Base-by-base conservation (phyloP, 495 filamentous ascomycete species). In the Peziza echinospora region DNA sequence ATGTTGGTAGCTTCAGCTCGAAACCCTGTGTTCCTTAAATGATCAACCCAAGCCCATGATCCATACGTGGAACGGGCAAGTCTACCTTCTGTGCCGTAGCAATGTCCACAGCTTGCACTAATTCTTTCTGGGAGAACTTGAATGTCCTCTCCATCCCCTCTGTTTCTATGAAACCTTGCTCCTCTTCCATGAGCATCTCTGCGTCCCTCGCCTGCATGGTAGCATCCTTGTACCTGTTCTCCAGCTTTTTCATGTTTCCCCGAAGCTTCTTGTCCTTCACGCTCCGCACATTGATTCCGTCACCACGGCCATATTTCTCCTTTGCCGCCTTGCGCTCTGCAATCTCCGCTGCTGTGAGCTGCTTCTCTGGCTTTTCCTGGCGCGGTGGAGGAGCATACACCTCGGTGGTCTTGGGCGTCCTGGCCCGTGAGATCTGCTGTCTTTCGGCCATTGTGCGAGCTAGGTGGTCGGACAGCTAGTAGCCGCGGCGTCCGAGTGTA, bases 131-230 rank as follows among this genome's bases (percentile, higher is more conserved):
- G 51, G 78, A 75, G 19, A 96, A 77, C 63, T 80, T 85, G 63
- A 87, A 97, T 11, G 89, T 96, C 58, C 73, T 67, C 59, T 97
- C 89, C 43, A 97, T 70, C 82, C 87, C 21, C 66, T 97, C 91
- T 10, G 91, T 73, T 61, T 96, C 82, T 28, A 97, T 62, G 53
- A 89, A 89, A 5, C 89, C 89, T 17, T 71, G 67, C n/a, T 76
- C 69, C 55, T 92, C 82, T 60, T 93, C 87, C 28, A 87, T 72
- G 40, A 97, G 67, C 50, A 96, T 92, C 66, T 96, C 91, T 5
- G 85, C 84, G 75, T 96, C 85, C 59, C 86, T 84, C 5, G 87
- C 82, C 59, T 77, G 76, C 7, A 89, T 61, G 0, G 78, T 64
- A 2, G 86, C 86, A 55, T 77, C 71, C 60, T 85, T 74, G 63